Evolutionary conservation across 495 filamentous ascomycete genomes (phyloP).

Genomic region (Aspergillus ostianus): DNA sequence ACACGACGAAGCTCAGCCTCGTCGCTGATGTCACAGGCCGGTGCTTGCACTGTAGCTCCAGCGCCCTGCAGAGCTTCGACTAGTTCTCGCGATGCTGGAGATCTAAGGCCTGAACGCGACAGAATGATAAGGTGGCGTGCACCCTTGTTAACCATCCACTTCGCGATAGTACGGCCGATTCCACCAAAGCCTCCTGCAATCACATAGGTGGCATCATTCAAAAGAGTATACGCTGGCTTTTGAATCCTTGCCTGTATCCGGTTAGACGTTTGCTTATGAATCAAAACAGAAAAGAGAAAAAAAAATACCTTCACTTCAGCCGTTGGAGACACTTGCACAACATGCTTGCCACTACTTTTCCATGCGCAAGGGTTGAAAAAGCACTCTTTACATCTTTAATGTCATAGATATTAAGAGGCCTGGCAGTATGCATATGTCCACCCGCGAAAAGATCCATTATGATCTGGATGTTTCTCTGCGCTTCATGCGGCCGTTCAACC

Average conservation of each 20-base stretch:
- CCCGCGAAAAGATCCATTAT: no score
- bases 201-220: constrained; percentile 55
- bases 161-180: constrained; percentile 55
- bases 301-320: no score
- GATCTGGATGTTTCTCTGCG: no score
- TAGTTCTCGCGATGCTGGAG: constrained; percentile 14
- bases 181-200: constrained; percentile 64
- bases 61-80: constrained; percentile 12
- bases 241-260: constrained; percentile 15
- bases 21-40: constrained; percentile 28
- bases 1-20: constrained; percentile 19
- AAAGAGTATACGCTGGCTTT: constrained; percentile 11
- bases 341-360: no score
- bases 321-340: no score
- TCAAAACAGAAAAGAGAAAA: no score
- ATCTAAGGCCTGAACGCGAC: constrained; percentile 26
- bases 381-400: no score
- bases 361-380: no score
- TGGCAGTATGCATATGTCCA: no score
- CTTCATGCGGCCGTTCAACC: no score
- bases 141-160: constrained; percentile 59
- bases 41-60: constrained; percentile 15
- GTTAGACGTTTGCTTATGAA: no score
- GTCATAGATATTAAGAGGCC: no score
- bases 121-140: constrained; percentile 53